phyloP scores from a whole-genome alignment of 2,329 filamentous ascomycete species.

The Exophiala dermatitidis region DNA sequence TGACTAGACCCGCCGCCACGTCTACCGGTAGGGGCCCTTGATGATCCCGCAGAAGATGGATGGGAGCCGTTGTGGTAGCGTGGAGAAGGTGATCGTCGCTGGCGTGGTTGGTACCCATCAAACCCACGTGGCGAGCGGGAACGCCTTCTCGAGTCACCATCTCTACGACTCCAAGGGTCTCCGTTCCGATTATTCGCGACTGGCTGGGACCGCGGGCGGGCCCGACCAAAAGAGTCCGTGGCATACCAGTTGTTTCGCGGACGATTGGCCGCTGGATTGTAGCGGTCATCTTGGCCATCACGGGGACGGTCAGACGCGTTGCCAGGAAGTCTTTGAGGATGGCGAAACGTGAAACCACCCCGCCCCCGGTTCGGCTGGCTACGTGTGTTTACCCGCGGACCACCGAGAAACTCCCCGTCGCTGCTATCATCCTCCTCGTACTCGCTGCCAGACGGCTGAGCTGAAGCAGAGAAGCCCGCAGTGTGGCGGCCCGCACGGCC shows the following conservation, averaged over 20 bases:
- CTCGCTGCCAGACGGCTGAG: background rate
- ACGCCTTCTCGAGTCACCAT: constrained; percentile 1
- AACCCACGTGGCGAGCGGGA: constrained; percentile 11
- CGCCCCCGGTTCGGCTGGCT: constrained; percentile 3
- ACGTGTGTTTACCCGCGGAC: constrained; percentile 21
- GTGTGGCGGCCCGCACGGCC: constrained; percentile 33
- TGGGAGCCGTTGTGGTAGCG: background rate
- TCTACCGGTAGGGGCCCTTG: background rate
- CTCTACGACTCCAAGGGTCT: background rate
- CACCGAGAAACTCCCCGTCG: constrained; percentile 28
- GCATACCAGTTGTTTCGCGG: constrained; percentile 18
- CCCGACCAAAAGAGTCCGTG: constrained; percentile 24
- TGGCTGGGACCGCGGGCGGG: constrained; percentile 8
- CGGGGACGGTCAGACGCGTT: background rate
- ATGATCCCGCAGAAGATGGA: background rate
- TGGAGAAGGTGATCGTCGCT: constrained; percentile 4
- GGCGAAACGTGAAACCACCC: constrained; percentile 8
- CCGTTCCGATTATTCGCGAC: background rate
- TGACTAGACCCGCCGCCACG: background rate
- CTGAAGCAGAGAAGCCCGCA: constrained; percentile 6
- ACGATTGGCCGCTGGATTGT: constrained; percentile 6
- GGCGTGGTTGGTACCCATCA: constrained; percentile 7
- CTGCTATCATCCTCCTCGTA: constrained; percentile 28
- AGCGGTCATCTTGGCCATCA: constrained; percentile 6
- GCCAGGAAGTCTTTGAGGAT: constrained; percentile 3